A percentile compares a stretch with the other conserved stretches of the same genome.
Evolutionary conservation across 116 monocot species (phyloP).

Genomic region (Iris pallida): DNA sequence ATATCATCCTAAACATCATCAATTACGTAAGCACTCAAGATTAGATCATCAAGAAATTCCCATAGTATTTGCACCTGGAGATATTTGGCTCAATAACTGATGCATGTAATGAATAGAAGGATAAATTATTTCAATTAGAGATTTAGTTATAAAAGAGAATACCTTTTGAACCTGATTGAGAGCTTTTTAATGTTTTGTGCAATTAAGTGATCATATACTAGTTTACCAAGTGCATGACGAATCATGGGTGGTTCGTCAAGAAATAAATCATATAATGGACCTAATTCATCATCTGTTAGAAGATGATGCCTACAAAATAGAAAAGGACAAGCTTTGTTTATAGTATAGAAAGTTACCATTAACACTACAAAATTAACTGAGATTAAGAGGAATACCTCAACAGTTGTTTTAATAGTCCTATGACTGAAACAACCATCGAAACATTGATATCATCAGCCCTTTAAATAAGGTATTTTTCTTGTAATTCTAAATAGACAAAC

Average conservation of each 20-base stretch:
- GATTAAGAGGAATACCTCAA: conserved; percentile 49
- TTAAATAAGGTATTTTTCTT: too few relatives aligned
- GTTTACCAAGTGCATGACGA: conserved; percentile 91
- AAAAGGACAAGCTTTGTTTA: too few relatives aligned
- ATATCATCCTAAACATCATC: conserved; percentile 99
- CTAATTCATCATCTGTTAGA: conserved; percentile 87
- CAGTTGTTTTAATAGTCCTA: conserved; percentile 85
- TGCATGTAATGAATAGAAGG: too few relatives aligned
- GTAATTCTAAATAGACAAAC: too few relatives aligned
- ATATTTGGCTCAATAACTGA: conserved; percentile 6
- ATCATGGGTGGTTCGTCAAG: conserved; percentile 94
- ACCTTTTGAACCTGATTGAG: conserved; percentile 54
- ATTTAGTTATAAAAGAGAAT: too few relatives aligned
- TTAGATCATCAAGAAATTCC: conserved; percentile 94
- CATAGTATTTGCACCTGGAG: conserved; percentile 79
- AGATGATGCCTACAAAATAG: conserved; percentile 92
- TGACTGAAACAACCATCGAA: conserved; percentile 83
- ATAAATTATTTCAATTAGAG: too few relatives aligned
- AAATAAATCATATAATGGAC: conserved; percentile 94
- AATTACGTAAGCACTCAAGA: conserved; percentile 86
- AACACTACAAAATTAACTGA: too few relatives aligned
- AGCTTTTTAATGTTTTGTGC: conserved; percentile 75
- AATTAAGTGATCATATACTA: conserved; percentile 97
- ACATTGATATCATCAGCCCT: conserved; percentile 97
- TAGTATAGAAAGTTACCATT: too few relatives aligned